Evolutionary conservation across 805 yeast genomes (phyloP).

Genomic region (Wickerhamomyces bovis): DNA sequence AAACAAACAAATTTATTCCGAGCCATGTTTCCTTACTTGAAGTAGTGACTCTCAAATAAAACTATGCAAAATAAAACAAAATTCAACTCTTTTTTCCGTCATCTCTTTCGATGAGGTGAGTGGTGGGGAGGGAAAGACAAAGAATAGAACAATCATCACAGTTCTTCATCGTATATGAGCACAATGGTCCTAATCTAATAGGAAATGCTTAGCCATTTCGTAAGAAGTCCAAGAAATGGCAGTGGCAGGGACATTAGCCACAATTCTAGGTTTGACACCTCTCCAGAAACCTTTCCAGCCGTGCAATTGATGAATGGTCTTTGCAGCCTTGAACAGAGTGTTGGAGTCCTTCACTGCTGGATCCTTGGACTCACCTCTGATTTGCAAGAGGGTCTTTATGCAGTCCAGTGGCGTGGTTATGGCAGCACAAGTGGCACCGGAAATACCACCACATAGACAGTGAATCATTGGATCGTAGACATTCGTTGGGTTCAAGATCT

Average conservation of each 20-base stretch:
- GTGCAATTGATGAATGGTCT: constrained; percentile 52
- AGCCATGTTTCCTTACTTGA: too few relatives aligned
- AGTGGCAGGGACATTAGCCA: constrained; percentile 91
- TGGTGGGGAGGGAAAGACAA: background rate
- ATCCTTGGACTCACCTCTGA: constrained; percentile 51
- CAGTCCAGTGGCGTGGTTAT: constrained; percentile 92
- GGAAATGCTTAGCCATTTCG: constrained; percentile 79
- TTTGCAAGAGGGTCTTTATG: constrained; percentile 85
- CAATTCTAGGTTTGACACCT: constrained; percentile 86
- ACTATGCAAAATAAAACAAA: background rate
- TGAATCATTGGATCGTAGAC: constrained; percentile 84
- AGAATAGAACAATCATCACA: background rate
- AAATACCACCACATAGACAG: constrained; percentile 87
- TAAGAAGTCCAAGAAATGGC: constrained; percentile 98
- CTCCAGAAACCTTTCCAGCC: constrained; percentile 68
- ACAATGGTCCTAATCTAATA: constrained; percentile 11
- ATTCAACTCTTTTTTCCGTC: background rate
- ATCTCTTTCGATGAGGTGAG: too few relatives aligned
- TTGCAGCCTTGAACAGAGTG: constrained; percentile 68
- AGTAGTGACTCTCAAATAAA: too few relatives aligned
- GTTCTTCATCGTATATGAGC: background rate
- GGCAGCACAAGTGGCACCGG: constrained; percentile 95
- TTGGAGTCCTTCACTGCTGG: constrained; percentile 46
- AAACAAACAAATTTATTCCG: background rate
- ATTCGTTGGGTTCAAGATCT: constrained; percentile 69